These are phyloP conservation scores for Trichophyton verrucosum DNA, from an alignment of 2,329 filamentous ascomycete genomes.

Conservation along the genomic window DNA sequence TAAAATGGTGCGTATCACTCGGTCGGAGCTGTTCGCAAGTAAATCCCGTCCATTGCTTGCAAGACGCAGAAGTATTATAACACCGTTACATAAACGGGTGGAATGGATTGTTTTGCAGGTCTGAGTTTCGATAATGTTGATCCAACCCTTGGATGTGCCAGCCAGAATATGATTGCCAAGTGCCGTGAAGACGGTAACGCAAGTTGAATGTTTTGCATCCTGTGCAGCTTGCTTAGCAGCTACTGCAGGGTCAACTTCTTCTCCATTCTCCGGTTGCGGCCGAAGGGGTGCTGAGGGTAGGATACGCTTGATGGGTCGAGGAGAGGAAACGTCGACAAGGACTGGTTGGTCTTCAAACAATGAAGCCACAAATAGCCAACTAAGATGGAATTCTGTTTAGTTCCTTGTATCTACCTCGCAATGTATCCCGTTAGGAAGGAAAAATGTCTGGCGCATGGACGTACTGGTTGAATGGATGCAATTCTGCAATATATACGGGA, in stretches of 20 bases:
- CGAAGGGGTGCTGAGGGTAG: slow-evolving; percentile 75
- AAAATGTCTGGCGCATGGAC: slow-evolving; percentile 17
- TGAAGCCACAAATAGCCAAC: slow-evolving; percentile 74
- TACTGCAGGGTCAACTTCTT: slow-evolving; percentile 44
- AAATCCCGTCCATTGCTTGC: slow-evolving; percentile 75
- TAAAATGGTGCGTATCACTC: slow-evolving; percentile 85
- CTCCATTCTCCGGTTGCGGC: slow-evolving; percentile 50
- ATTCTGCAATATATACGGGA: slow-evolving; percentile 87
- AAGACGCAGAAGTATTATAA: slow-evolving; percentile 76
- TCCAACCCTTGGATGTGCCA: slow-evolving; percentile 87
- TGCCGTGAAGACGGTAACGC: slow-evolving; percentile 76
- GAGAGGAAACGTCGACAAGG: slow-evolving; percentile 65
- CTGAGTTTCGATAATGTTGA: slow-evolving; percentile 83
- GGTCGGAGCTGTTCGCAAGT: slow-evolving; percentile 84
- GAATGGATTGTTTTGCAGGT: slow-evolving; percentile 78
- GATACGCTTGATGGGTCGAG: slow-evolving; percentile 59
- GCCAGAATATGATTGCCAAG: slow-evolving; percentile 79
- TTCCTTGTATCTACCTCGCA: background rate
- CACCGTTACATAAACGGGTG: slow-evolving; percentile 72
- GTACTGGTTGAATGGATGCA: slow-evolving; percentile 83
- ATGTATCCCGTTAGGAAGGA: background rate
- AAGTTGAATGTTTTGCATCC: slow-evolving; percentile 90
- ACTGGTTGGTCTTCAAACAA: slow-evolving; percentile 88
- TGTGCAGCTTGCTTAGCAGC: slow-evolving; percentile 80
- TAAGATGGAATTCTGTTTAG: slow-evolving; percentile 24